Base-by-base conservation (phyloP, 73 alveolate genomes). In the Blepharisma japonicum region DNA sequence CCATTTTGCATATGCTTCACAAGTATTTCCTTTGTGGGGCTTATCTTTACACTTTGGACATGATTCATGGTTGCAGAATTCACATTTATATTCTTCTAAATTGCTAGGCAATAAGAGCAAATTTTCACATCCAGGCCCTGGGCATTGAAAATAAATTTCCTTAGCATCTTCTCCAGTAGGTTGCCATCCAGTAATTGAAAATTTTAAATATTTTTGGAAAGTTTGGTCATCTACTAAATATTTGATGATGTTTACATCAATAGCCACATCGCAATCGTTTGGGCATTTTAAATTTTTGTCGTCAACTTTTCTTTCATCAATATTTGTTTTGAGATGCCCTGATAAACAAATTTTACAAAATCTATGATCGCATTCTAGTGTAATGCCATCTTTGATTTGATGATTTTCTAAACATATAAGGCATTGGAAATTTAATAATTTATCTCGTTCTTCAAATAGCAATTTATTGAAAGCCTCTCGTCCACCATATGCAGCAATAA, bases 361-460 rank as follows among this genome's bases (percentile, higher is more conserved):
- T 39, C 74, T 61, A 25, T 61, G 74, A 25, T 61, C 46, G 47
- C 74, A 61, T 14, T n/a, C 50, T 61, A 61, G 46, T 8, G 74
- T 61, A 1, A 61, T 61, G 11, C 74, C 39, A 8, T 61, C 74
- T 18, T 25, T 61, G 38, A 61, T 5, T 25, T 61, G 14, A 25
- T 18, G 5, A 8, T 61, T 39, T 61, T 14, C 47, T n/a, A 14
- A 8, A 25, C 74, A 61, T 8, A 61, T 61, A 25, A 14, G 47
- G 46, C 74, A 61, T 2, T n/a, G 14, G 23, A 61, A 61, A 14
- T 61, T 61, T 9, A 25, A 9, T 61, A 2, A 1, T 61, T 25
- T 14, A 14, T 32, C 42, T 32, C 42, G 42, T 32, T 32, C 42
- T 32, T 51, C 66, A 14, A 1, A 14, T 20, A 61, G 4, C 2